Conservation (phyloP, 495 filamentous ascomycete species). For the Trichoderma virens region DNA sequence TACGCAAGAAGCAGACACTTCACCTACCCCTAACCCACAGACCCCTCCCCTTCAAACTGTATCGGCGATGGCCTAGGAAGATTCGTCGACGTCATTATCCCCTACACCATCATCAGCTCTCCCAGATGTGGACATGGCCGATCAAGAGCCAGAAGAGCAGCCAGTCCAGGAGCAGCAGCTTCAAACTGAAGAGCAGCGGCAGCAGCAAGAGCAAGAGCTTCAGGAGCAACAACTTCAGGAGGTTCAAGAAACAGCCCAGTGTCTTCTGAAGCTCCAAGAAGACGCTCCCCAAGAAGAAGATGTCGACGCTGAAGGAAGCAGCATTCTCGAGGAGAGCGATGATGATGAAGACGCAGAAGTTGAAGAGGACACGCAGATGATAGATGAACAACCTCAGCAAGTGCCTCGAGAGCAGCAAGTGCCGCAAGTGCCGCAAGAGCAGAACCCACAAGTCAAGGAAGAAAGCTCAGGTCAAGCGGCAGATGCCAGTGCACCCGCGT, state of each 20-base stretch:
- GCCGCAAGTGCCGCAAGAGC: not conserved
- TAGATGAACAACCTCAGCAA: too few relatives aligned
- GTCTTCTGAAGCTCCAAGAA: too few relatives aligned
- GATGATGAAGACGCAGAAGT: not conserved
- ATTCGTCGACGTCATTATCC: constrained; percentile 9
- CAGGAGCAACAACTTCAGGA: too few relatives aligned
- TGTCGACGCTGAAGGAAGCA: not conserved
- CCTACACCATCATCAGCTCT: not conserved
- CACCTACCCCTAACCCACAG: not conserved
- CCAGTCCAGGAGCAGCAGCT: not conserved
- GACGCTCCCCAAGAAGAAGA: too few relatives aligned
- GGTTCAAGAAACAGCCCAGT: too few relatives aligned
- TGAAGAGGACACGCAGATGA: too few relatives aligned
- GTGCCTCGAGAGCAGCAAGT: not conserved
- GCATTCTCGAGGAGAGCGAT: not conserved
- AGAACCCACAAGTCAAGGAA: not conserved
- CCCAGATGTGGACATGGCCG: not conserved
- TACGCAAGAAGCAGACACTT: constrained; percentile 13
- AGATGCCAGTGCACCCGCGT: not conserved
- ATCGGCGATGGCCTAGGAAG: constrained; percentile 7
- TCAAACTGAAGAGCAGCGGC: too few relatives aligned
- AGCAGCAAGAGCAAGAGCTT: too few relatives aligned
- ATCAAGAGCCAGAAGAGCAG: not conserved
- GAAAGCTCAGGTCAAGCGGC: not conserved
- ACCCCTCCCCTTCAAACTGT: not conserved